Evolutionary conservation across 73 alveolate genomes (phyloP).

Genomic region (Tetrahymena elliotti): DNA sequence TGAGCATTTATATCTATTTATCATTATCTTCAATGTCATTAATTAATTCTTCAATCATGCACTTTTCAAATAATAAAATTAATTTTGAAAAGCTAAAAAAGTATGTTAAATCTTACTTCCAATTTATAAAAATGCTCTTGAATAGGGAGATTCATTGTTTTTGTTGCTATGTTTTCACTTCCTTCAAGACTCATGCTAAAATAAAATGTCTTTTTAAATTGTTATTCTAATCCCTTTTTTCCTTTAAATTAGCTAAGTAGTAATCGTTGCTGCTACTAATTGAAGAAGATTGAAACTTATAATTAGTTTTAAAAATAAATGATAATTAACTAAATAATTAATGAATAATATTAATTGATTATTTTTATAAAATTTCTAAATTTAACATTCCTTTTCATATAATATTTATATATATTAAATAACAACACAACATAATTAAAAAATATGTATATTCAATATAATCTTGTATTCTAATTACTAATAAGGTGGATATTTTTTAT

Average conservation of each 20-base stretch:
- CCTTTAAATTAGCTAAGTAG: no score
- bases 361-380: neutral
- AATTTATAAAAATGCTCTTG: neutral
- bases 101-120: neutral
- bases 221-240: no score
- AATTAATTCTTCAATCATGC: neutral
- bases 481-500: no score
- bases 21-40: neutral
- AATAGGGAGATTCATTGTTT: neutral
- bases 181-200: neutral
- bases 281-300: neutral
- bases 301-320: neutral
- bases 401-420: no score
- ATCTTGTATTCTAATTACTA: no score
- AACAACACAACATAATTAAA: no score
- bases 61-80: neutral
- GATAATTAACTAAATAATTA: neutral
- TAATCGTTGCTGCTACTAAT: neutral
- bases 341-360: neutral
- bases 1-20: neutral
- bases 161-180: neutral
- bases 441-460: no score
- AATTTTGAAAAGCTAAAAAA: neutral
- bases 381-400: neutral
- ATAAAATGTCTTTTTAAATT: no score